Evolutionary conservation across 495 filamentous ascomycete genomes (phyloP).

Genomic region (Glutinoglossum americanum): DNA sequence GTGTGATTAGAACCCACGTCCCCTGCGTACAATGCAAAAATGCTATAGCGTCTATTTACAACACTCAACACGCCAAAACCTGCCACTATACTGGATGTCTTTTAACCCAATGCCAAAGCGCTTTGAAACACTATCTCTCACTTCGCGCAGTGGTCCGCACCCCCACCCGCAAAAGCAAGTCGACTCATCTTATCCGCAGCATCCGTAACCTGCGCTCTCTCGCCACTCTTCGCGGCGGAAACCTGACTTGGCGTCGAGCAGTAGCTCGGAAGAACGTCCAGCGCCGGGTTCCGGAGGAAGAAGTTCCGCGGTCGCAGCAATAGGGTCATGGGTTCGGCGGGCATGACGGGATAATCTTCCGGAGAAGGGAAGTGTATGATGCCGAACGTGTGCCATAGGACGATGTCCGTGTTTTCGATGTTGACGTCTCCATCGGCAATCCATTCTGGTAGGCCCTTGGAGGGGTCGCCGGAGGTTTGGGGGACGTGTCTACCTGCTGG

Average conservation of each 20-base stretch:
- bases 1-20: too few relatives aligned
- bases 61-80: too few relatives aligned
- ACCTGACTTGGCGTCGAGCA: constrained; percentile 51
- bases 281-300: constrained; percentile 62
- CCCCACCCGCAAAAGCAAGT: neutral
- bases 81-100: too few relatives aligned
- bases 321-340: constrained; percentile 71
- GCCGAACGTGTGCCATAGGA: constrained; percentile 94
- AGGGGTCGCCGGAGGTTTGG: constrained; percentile 73
- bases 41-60: too few relatives aligned
- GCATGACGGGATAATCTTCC: constrained; percentile 93
- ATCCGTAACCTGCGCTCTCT: constrained; percentile 5
- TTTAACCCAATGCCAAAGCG: too few relatives aligned
- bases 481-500: constrained; percentile 88
- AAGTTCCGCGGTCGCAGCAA: constrained; percentile 73
- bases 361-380: constrained; percentile 80
- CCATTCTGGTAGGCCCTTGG: constrained; percentile 62
- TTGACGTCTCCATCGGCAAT: constrained; percentile 48
- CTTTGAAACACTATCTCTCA: neutral
- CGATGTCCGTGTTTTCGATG: constrained; percentile 71
- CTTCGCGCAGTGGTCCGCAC: neutral
- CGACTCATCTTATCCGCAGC: constrained; percentile 11
- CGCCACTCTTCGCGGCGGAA: constrained; percentile 22
- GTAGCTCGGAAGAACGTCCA: constrained; percentile 75
- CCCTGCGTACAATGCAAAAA: too few relatives aligned